A percentile compares a stretch with the other conserved stretches of the same genome.
Evolutionary conservation across 2,329 filamentous ascomycete genomes (phyloP).

Genomic region (Trichocomaceae sp.): DNA sequence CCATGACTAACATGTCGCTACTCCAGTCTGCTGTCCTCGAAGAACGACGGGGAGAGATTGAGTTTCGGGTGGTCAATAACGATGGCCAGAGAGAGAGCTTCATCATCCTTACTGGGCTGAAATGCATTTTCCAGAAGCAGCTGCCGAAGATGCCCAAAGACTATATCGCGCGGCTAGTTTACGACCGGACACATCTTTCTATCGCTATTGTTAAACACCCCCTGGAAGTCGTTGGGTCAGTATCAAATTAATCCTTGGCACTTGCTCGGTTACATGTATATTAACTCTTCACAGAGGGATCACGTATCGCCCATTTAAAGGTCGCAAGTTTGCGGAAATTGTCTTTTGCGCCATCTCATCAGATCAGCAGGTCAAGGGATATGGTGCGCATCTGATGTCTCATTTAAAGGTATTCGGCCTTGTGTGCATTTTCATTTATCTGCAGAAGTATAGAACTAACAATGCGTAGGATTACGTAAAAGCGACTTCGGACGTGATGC

Average conservation of each 20-base stretch:
- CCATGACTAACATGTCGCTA: constrained; percentile 19
- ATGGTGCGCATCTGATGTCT: constrained; percentile 95
- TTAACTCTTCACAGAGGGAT: constrained; percentile 60
- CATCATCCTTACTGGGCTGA: constrained; percentile 90
- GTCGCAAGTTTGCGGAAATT: constrained; percentile 90
- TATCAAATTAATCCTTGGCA: constrained; percentile 14
- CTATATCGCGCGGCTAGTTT: constrained; percentile 94
- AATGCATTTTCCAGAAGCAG: constrained; percentile 98
- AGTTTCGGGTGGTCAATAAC: constrained; percentile 97
- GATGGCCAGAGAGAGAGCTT: constrained; percentile 80
- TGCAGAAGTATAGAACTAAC: constrained; percentile 6
- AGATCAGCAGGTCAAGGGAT: constrained; percentile 97
- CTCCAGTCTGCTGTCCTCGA: constrained; percentile 76
- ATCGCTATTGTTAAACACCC: constrained; percentile 98
- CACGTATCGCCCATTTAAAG: constrained; percentile 90
- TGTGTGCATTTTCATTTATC: neutral
- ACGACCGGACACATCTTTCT: constrained; percentile 90
- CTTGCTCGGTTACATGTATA: constrained; percentile 4
- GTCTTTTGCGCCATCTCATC: constrained; percentile 97
- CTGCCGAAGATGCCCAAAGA: constrained; percentile 99
- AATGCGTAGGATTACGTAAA: constrained; percentile 72
- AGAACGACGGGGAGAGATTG: constrained; percentile 88
- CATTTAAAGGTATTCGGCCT: constrained; percentile 64
- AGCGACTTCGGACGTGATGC: constrained; percentile 93
- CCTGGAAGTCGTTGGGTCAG: constrained; percentile 72